Evolutionary conservation across 768 basidiomycete genomes (phyloP).

Genomic region (Agaricus subrufescens): DNA sequence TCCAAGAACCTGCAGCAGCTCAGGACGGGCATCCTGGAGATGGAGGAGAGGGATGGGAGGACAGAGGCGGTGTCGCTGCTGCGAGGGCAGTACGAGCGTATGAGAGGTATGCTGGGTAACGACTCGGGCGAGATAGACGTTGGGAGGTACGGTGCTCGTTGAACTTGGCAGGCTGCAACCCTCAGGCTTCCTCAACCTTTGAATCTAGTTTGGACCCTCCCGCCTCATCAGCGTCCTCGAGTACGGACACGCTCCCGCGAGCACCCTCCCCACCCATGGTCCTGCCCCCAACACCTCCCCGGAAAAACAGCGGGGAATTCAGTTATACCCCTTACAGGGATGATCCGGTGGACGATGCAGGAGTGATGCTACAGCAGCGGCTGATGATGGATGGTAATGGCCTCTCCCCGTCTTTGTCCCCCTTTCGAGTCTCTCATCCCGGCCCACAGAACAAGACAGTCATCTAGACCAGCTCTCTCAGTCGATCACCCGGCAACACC

Average conservation of each 20-base stretch:
- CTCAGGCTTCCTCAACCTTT: not conserved
- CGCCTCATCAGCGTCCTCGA: slow-evolving; percentile 16
- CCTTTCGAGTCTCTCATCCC: not conserved
- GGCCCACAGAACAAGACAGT: slow-evolving; percentile 72
- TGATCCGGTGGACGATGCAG: slow-evolving; percentile 25
- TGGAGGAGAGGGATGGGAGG: slow-evolving; percentile 47
- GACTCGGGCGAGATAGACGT: slow-evolving; percentile 56
- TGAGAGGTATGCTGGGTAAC: slow-evolving; percentile 74
- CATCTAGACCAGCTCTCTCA: slow-evolving; percentile 79
- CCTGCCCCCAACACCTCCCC: slow-evolving; percentile 16
- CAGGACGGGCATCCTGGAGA: slow-evolving; percentile 57
- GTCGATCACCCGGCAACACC: slow-evolving; percentile 84
- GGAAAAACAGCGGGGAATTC: slow-evolving; percentile 5
- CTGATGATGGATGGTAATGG: slow-evolving; percentile 72
- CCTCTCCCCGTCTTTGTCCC: not conserved
- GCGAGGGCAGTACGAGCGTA: slow-evolving; percentile 69
- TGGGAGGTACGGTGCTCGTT: slow-evolving; percentile 21
- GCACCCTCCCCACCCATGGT: slow-evolving; percentile 16
- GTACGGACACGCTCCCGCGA: slow-evolving; percentile 16
- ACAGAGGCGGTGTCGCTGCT: slow-evolving; percentile 51
- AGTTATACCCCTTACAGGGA: slow-evolving; percentile 16
- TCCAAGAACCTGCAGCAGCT: slow-evolving; percentile 67
- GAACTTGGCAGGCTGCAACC: not conserved
- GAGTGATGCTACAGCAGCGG: slow-evolving; percentile 67
- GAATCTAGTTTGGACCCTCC: slow-evolving; percentile 21